These are phyloP conservation scores for Yamadazyma tumulicola DNA, from an alignment of 805 yeast genomes.

Conservation along the genomic window DNA sequence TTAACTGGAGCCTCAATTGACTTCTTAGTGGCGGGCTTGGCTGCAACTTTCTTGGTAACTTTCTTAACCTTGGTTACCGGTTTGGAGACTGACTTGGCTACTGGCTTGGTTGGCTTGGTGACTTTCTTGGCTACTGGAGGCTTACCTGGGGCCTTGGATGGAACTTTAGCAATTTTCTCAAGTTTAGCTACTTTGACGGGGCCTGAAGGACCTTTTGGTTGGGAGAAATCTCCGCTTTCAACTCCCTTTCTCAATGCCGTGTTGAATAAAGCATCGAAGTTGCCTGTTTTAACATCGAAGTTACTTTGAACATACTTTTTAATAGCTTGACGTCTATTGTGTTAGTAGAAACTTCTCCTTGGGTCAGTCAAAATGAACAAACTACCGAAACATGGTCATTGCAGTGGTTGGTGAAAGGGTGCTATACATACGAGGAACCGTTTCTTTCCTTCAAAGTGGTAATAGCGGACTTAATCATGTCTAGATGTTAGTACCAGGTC, in stretches of 20 bases:
- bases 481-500: too few relatives aligned
- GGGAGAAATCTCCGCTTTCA: slow-evolving; percentile 67
- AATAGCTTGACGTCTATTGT: slow-evolving; percentile 73
- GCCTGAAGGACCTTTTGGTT: slow-evolving; percentile 90
- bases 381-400: too few relatives aligned
- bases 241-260: slow-evolving; percentile 79
- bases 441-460: slow-evolving; percentile 71
- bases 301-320: slow-evolving; percentile 75
- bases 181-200: slow-evolving; percentile 66
- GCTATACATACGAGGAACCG: slow-evolving; percentile 60
- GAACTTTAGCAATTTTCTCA: slow-evolving; percentile 16
- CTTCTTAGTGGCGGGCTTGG: slow-evolving; percentile 22
- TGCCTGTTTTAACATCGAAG: slow-evolving; percentile 54
- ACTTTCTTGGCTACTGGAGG: slow-evolving; percentile 11
- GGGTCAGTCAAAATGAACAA: background rate
- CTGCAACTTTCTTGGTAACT: slow-evolving; percentile 15
- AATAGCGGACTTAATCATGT: slow-evolving; percentile 67
- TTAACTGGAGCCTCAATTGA: slow-evolving; percentile 11
- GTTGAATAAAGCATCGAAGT: slow-evolving; percentile 75
- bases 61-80: slow-evolving; percentile 15
- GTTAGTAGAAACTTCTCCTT: slow-evolving; percentile 12
- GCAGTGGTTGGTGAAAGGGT: background rate
- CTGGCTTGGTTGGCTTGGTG: slow-evolving; percentile 14
- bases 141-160: slow-evolving; percentile 16
- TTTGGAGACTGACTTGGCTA: slow-evolving; percentile 16